phyloP scores from a whole-genome alignment of 176 grass and related monocot genomes.

The Paspalum notatum region DNA sequence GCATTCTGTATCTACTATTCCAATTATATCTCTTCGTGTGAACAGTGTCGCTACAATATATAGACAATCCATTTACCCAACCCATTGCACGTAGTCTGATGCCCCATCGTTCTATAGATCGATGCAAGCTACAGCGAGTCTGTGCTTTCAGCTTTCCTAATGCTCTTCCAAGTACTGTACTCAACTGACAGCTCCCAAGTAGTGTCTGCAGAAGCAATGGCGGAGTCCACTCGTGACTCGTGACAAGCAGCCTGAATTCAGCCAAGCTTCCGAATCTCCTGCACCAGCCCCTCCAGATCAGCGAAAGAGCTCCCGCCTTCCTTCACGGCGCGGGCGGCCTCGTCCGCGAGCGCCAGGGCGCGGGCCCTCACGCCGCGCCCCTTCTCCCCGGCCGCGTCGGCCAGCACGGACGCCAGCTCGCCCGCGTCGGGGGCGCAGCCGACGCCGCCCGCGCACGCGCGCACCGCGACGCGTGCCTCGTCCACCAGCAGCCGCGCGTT shows the following conservation, averaged over 20 bases:
- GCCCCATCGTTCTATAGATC: background rate
- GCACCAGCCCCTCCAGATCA: conserved; percentile 24
- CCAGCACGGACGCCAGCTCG: conserved; percentile 47
- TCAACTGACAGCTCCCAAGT: background rate
- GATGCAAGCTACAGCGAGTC: background rate
- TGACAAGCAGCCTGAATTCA: conserved; percentile 1
- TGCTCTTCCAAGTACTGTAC: background rate
- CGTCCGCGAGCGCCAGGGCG: conserved; percentile 46
- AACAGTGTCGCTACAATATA: too few relatives aligned
- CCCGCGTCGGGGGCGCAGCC: conserved; percentile 40
- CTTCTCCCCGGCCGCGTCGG: conserved; percentile 31
- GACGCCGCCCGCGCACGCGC: conserved; percentile 41
- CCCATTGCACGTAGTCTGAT: too few relatives aligned
- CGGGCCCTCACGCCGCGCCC: conserved; percentile 23
- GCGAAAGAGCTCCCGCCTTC: conserved; percentile 54
- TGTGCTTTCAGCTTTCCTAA: background rate
- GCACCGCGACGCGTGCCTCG: conserved; percentile 45
- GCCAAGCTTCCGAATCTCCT: conserved; percentile 11
- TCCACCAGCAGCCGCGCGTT: conserved; percentile 73
- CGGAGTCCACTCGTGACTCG: too few relatives aligned
- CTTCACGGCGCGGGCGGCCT: conserved; percentile 33
- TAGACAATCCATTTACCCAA: too few relatives aligned
- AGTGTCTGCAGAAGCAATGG: background rate
- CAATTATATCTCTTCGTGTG: too few relatives aligned
- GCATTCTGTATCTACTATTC: too few relatives aligned